phyloP scores from a whole-genome alignment of 208 protist genomes.

The Kentomonas sorsogonicus region DNA sequence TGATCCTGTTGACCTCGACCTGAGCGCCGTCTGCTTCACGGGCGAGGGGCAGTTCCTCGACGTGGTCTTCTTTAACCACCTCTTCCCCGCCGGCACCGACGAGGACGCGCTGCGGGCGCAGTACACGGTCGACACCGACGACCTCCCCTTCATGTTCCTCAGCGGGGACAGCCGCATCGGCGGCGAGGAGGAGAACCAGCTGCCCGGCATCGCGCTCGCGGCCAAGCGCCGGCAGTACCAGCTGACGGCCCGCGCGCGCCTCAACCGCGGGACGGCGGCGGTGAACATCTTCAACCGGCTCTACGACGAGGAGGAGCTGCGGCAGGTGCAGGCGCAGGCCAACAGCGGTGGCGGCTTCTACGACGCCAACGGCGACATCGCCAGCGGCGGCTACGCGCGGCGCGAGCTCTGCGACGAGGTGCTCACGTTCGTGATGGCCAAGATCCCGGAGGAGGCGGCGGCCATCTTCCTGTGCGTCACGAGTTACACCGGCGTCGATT shows the following conservation, averaged over 20 bases:
- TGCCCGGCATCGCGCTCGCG: conserved; percentile 46
- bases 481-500: conserved; percentile 74
- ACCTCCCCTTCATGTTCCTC: conserved; percentile 80
- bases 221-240: conserved; percentile 29
- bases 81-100: conserved; percentile 52
- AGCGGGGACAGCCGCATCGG: conserved; percentile 75
- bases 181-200: conserved; percentile 77
- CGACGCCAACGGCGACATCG: conserved; percentile 16
- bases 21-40: conserved; percentile 75
- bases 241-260: conserved; percentile 8
- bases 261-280: conserved; percentile 25
- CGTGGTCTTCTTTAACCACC: conserved; percentile 83
- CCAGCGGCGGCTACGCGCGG: conserved; percentile 10
- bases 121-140: conserved; percentile 33
- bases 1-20: conserved; percentile 73
- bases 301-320: conserved; percentile 68
- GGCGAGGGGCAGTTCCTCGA: conserved; percentile 69
- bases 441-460: conserved; percentile 59
- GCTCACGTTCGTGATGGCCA: conserved; percentile 68
- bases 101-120: conserved; percentile 36
- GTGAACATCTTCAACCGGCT: conserved; percentile 51
- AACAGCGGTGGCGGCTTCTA: conserved; percentile 30
- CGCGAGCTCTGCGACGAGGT: conserved; percentile 70
- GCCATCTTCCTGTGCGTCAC: conserved; percentile 71
- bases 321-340: conserved; percentile 38